Base-by-base conservation (phyloP, 179 eudicot species). In the Silene coronaria region DNA sequence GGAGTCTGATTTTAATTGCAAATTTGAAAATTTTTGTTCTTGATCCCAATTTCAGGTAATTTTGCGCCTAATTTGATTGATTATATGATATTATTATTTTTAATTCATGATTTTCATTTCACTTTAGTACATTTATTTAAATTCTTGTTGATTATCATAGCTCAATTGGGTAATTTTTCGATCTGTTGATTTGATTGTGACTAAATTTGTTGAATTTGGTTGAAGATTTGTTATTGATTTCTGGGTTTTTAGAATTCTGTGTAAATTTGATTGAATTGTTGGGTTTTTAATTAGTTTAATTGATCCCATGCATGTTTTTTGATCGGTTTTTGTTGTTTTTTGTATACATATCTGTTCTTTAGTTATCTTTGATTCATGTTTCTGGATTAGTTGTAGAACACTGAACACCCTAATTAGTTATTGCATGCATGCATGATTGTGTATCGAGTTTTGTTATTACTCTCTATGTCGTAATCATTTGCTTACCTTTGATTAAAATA, bases 281-380 rank as follows among this genome's bases (percentile, higher is more conserved):
- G 21, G 51, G 19, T 72, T 73, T 73, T 27, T 53, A 24, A 71
- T 36, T 11, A 48, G 5, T 16, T 78, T 21, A 46, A 6, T 63
- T 74, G 32, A 6, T 61, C 70, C 45, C 71, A 38, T 80, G 86
- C 83, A 80, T 77, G 77, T 68, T 0, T 58, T 30, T 72, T 36
- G 65, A 67, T 73, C 23, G n/a, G 36, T 36, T 24, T 23, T 10
- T 75, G 11, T 71, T 57, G 14, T 53, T 6, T 13, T 13, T 11
- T 72, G 0, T 16, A 28, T 19, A 23, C n/a, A 55, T 13, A 59
- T 51, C 22, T 16, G 14, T 24, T 32, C 7, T 11, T 42, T 23
- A 32, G 24, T 7, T 34, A 6, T 42, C 32, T 26, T 34, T 66
- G 58, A 21, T 28, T 71, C 48, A n/a, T 70, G 23, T 6, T 46